Evolutionary conservation across 1,284 basidiomycete species (phyloP).

Genomic region (Porphyrellus sp.): DNA sequence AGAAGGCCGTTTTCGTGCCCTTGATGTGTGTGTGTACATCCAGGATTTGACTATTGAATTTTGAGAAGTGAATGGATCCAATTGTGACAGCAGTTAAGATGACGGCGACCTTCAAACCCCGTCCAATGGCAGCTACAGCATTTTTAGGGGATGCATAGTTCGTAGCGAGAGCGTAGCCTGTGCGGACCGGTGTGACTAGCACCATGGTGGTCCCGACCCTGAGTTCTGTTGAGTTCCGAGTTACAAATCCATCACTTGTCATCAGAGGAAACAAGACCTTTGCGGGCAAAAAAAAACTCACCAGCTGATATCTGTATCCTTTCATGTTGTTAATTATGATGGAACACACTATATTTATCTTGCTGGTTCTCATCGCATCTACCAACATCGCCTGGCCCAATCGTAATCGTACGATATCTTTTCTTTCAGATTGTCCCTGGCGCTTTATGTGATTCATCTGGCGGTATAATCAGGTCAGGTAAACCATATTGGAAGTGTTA

Average conservation of each 20-base stretch:
- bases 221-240: background rate
- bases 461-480: background rate
- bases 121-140: conserved; percentile 12
- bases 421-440: conserved; percentile 24
- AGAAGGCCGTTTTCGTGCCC: conserved; percentile 16
- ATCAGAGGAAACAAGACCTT: conserved; percentile 12
- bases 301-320: conserved; percentile 23
- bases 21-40: conserved; percentile 7
- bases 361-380: conserved; percentile 22
- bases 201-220: conserved; percentile 15
- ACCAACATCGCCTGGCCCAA: conserved; percentile 13
- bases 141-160: conserved; percentile 8
- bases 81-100: conserved; percentile 15
- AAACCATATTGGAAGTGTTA: conserved; percentile 1
- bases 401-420: conserved; percentile 31
- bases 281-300: conserved; percentile 14
- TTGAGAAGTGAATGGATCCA: conserved; percentile 29
- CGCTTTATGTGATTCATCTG: conserved; percentile 5
- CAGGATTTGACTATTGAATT: conserved; percentile 24
- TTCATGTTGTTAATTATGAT: conserved; percentile 36
- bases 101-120: conserved; percentile 9
- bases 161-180: conserved; percentile 7
- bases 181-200: conserved; percentile 9
- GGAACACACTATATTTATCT: conserved; percentile 28
- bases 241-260: conserved; percentile 8